These are phyloP conservation scores for Cercospora sesami DNA, from an alignment of 2,329 filamentous ascomycete genomes.

Conservation along the genomic window DNA sequence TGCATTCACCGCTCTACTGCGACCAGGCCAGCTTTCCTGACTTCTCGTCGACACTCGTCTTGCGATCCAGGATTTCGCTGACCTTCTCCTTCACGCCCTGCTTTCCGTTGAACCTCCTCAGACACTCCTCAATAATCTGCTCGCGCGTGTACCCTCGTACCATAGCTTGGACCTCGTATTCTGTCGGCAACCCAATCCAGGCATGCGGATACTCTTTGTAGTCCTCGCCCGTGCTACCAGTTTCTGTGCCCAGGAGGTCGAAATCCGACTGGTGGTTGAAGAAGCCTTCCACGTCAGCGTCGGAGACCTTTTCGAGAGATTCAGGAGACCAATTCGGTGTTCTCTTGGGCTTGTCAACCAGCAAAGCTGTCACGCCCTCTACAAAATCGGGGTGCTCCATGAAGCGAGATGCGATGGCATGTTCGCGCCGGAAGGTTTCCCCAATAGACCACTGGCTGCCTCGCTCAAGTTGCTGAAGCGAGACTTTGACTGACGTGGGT, in stretches of 20 bases:
- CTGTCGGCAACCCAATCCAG: slow-evolving; percentile 70
- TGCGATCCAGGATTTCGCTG: slow-evolving; percentile 59
- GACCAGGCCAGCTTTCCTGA: slow-evolving; percentile 2
- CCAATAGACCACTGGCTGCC: slow-evolving; percentile 75
- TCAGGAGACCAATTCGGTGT: slow-evolving; percentile 75
- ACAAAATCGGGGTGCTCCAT: slow-evolving; percentile 91
- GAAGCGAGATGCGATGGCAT: slow-evolving; percentile 80
- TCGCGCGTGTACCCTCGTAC: slow-evolving; percentile 40
- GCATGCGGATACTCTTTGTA: slow-evolving; percentile 74
- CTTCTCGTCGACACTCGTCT: slow-evolving; percentile 21
- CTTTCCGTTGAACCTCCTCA: slow-evolving; percentile 47
- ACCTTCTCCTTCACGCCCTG: slow-evolving; percentile 60
- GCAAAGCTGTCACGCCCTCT: slow-evolving; percentile 80
- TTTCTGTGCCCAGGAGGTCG: slow-evolving; percentile 52
- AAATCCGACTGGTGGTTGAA: slow-evolving; percentile 49
- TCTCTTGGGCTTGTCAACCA: slow-evolving; percentile 68
- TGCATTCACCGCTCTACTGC: background rate
- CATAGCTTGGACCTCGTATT: slow-evolving; percentile 58
- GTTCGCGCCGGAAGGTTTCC: slow-evolving; percentile 81
- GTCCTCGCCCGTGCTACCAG: slow-evolving; percentile 48
- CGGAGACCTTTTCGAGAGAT: slow-evolving; percentile 65
- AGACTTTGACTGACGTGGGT: slow-evolving; percentile 82
- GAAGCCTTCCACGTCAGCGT: slow-evolving; percentile 65
- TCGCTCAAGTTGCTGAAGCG: slow-evolving; percentile 77
- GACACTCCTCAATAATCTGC: slow-evolving; percentile 43